Conservation (phyloP, 441 rosid species). For the Jatropha podagrica region DNA sequence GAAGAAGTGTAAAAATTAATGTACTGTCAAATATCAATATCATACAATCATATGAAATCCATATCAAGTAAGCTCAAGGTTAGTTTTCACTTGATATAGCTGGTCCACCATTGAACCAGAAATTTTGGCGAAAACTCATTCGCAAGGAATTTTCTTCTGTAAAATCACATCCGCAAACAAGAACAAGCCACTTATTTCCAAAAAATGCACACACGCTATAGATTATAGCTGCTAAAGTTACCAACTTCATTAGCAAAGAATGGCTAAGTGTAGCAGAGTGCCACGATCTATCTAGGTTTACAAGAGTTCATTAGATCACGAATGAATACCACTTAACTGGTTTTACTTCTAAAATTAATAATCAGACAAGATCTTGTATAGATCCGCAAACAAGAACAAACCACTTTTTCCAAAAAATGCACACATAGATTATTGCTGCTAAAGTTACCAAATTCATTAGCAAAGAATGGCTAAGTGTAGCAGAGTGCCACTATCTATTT, state of each 20-base stretch:
- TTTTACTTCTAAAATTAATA: neutral
- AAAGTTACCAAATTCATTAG: neutral
- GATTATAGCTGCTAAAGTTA: neutral
- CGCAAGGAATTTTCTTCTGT: too few relatives aligned
- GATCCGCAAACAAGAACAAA: neutral
- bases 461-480: neutral
- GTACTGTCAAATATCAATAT: too few relatives aligned
- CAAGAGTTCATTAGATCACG: neutral
- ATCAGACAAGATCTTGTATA: neutral
- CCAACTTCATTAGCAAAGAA: neutral
- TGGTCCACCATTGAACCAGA: too few relatives aligned
- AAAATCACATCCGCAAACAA: neutral
- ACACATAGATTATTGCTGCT: neutral
- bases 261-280: neutral
- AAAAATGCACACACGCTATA: neutral
- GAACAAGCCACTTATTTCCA: neutral
- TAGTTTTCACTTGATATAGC: too few relatives aligned
- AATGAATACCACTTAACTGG: neutral
- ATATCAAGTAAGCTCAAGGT: too few relatives aligned
- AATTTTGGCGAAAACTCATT: too few relatives aligned
- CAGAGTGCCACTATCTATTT: neutral
- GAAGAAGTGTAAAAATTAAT: neutral
- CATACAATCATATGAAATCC: too few relatives aligned
- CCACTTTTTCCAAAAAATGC: neutral
- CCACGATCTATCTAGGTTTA: neutral